These are phyloP conservation scores for Kitagawia praeruptora DNA, from an alignment of 129 eudicot genomes.

Conservation along the genomic window DNA sequence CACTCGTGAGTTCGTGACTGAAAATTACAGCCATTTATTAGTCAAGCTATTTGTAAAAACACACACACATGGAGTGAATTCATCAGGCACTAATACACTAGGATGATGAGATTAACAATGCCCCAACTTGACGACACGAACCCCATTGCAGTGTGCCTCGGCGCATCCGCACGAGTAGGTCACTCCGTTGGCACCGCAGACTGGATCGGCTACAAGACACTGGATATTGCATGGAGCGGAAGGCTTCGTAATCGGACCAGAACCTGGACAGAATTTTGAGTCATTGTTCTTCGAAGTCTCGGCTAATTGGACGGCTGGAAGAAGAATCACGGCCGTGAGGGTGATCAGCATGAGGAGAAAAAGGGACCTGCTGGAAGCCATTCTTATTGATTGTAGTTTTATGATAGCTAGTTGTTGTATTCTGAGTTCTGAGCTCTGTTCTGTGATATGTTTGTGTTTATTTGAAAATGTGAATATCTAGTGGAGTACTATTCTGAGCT, in stretches of 20 bases:
- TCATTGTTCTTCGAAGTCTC: neutral
- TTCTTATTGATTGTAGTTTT: neutral
- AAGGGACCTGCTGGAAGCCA: neutral
- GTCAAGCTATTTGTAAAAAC: neutral
- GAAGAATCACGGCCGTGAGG: neutral
- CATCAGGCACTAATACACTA: too few species aligned
- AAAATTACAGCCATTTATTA: neutral
- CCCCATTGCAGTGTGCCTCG: slow-evolving; percentile 1
- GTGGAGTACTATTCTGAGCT: neutral
- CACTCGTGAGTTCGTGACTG: neutral
- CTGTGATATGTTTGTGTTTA: neutral
- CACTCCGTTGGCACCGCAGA: neutral
- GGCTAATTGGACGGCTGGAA: neutral
- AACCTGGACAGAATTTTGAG: neutral
- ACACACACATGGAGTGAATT: too few species aligned
- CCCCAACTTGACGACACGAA: slow-evolving; percentile 4
- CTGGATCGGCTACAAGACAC: neutral
- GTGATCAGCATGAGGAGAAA: neutral
- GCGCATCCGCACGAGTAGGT: neutral
- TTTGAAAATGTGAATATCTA: neutral
- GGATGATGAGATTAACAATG: neutral
- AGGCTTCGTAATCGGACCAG: neutral
- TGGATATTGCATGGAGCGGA: neutral
- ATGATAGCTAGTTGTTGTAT: neutral
- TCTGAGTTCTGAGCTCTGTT: neutral